Percentiles rank a stretch among this genome's conserved stretches.
These are phyloP conservation scores for Stagonosporopsis cucurbitacearum DNA, from an alignment of 2,329 filamentous ascomycete species.

Conservation along the genomic window DNA sequence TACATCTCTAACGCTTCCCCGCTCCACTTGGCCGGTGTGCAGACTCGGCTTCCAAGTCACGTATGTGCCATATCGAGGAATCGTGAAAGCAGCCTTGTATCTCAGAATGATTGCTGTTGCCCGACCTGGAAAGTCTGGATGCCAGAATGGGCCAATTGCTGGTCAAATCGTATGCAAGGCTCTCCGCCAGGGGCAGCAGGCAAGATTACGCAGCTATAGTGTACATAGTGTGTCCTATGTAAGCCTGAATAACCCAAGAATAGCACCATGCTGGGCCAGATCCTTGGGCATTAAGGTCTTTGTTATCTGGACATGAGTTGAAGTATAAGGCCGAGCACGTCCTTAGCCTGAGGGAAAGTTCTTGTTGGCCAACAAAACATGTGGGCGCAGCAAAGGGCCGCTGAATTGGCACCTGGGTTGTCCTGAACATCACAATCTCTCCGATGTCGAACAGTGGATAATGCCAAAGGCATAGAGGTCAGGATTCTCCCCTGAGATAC, in stretches of 20 bases:
- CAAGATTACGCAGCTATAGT: background rate
- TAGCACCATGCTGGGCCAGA: background rate
- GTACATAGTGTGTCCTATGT: background rate
- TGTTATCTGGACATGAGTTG: background rate
- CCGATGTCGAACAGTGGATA: background rate
- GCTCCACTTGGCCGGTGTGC: background rate
- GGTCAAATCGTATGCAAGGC: background rate
- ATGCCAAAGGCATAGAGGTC: background rate
- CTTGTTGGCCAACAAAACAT: background rate
- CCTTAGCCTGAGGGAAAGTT: background rate
- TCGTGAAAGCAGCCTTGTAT: background rate
- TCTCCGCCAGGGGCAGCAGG: background rate
- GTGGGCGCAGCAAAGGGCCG: background rate
- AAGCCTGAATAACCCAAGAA: background rate
- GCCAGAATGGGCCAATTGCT: background rate
- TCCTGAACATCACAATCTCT: constrained; percentile 3
- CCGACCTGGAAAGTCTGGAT: background rate
- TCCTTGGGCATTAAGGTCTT: background rate
- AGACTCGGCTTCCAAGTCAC: background rate
- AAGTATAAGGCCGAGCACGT: constrained; percentile 1
- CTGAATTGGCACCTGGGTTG: background rate
- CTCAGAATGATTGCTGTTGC: background rate
- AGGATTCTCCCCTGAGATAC: constrained; percentile 8
- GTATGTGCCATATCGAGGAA: background rate
- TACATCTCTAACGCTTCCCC: background rate